Base-by-base conservation (phyloP, 2,329 filamentous ascomycete species). In the Ambrosiella cleistominuta region DNA sequence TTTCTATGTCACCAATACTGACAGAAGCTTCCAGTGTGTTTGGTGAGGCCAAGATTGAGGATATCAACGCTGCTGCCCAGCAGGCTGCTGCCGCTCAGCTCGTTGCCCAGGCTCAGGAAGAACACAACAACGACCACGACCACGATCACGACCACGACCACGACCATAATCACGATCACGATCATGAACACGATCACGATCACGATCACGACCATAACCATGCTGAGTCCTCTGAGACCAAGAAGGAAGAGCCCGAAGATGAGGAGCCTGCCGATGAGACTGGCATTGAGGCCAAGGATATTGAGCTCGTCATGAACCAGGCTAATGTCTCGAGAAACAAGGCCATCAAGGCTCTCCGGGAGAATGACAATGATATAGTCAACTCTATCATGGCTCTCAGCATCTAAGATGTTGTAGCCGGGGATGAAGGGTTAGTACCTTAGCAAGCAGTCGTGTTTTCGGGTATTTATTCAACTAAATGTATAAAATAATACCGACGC, bases 321-420 rank as follows among this genome's bases (percentile, higher is more conserved):
- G 93, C 93, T 67, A 93, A 79, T 68, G 94, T 98, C 67, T 95
- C 88, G 66, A 82, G 93, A 73, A 96, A 95, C 78, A 97, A 97
- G 83, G 93, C 93, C 62, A 82, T 98, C 77, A 98, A 97, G 78
- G 93, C 94, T 59, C 80, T 98, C 70, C 90, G 89, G 79, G 93
- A 97, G 79, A 98, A 98, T 71, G 91, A 97, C 76, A 96, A 97
- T 69, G 93, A 98, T 71, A 98, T 98, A 76, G 93, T 98, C 79
- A 98, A 98, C 81, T 96, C 93, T 67, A 98, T 98, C 77, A 98
- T 98, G 93, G 90, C 91, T 66, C 77, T 98, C 72, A 89, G 86
- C 78, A 83, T 88, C 79, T 90, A 77, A 61, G 44, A 27, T 38
- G 19, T n/a, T 47, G 45, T 19, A 5, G 27, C 13, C 45, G 36